A percentile compares a stretch with the other conserved stretches of the same genome.
These are phyloP conservation scores for Rubia balearica DNA, from an alignment of 305 asterid species.

Conservation along the genomic window DNA sequence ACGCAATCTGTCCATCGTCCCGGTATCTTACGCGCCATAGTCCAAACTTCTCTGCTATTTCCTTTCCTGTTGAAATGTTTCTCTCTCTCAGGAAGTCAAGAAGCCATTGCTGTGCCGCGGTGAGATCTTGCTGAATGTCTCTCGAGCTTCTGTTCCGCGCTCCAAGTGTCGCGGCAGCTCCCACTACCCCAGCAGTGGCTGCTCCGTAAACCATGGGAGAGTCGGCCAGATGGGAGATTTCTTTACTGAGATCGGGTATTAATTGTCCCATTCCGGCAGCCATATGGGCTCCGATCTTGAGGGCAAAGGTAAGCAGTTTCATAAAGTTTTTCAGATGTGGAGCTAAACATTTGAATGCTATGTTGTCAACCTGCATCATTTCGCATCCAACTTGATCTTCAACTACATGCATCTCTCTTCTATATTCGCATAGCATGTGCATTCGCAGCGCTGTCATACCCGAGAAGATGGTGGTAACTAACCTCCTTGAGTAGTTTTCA, in stretches of 20 bases:
- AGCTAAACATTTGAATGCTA: conserved; percentile 56
- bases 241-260: conserved; percentile 89
- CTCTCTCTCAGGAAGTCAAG: conserved; percentile 63
- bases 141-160: conserved; percentile 40
- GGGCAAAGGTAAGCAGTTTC: conserved; percentile 78
- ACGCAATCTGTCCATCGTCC: conserved; percentile 78
- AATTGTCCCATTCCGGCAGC: conserved; percentile 89
- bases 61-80: conserved; percentile 64
- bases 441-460: conserved; percentile 71
- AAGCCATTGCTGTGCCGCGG: conserved; percentile 79
- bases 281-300: conserved; percentile 85
- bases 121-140: conserved; percentile 46
- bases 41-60: conserved; percentile 81
- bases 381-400: conserved; percentile 85
- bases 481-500: conserved; percentile 70
- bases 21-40: conserved; percentile 67
- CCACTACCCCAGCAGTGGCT: conserved; percentile 61
- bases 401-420: conserved; percentile 82
- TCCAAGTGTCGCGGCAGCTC: conserved; percentile 58
- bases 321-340: conserved; percentile 68
- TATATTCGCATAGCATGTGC: conserved; percentile 72
- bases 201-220: conserved; percentile 65
- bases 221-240: conserved; percentile 54
- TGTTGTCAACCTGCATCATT: conserved; percentile 73
- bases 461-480: conserved; percentile 62